Evolutionary conservation across 805 yeast genomes (phyloP), one percentile per base, ranked within the genome.

Genomic region (Candida ipomoeae): DNA sequence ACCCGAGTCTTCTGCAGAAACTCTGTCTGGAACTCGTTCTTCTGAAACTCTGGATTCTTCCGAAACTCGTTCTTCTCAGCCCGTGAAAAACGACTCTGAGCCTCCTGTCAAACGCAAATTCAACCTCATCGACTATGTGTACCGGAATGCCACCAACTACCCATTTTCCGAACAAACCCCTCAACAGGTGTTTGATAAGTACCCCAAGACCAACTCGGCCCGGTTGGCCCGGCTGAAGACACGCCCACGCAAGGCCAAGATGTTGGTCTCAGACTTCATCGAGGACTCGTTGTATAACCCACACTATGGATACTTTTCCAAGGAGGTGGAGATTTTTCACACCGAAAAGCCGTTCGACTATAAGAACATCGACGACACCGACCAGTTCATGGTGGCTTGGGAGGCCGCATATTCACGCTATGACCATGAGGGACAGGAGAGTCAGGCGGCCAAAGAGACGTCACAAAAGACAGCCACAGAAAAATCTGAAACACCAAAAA

Each of bases 241-340:
- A 44, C 68, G 91, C 32, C 96, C 96, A 0, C 69, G 57, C 32
- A 74, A 77, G 26, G 78, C 82, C 6, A 84, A 85, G 62, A 84
- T 89, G 91, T 69, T 84, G n/a, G 68, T 84, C 0, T 71, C 87
- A 10, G 96, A 87, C 59, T 89, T 86, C 66, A 89, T 89, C 50
- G 95, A 88, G 59, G 95, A 89, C 63, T 84, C 92, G 17, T 68
- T 89, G 58, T 89, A 89, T 63, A 87, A 89, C 66, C 89, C 92
- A 0, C 61, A 76, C 55, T 89, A 89, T 63, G 96, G 96, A 1
- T 89, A 89, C 65, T 89, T 89, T 59, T 77, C 89, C 1, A 79
- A 82, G 56, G 86, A 86, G 55, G 95, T 87, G 7, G 87, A 84
- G 60, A 87, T 87, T 56, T 87, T 84, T 65, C 84, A 85, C 51